Evolutionary conservation across 805 yeast species (phyloP).

Genomic region (Barnettozyma sucrosica): DNA sequence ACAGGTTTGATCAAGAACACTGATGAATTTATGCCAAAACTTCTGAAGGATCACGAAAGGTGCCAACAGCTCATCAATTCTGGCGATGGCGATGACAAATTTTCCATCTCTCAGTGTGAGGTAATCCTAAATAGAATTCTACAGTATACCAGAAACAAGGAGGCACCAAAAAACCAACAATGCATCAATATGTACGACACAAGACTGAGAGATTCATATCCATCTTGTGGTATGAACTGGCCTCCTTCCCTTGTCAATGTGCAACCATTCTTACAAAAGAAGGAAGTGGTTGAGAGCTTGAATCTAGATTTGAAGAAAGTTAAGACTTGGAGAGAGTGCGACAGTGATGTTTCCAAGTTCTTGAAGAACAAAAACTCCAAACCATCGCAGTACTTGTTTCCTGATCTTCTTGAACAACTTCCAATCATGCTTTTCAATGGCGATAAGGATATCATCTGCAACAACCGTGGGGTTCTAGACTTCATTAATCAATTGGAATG

Average conservation of each 20-base stretch:
- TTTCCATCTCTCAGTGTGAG: slow-evolving; percentile 41
- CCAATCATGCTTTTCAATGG: slow-evolving; percentile 80
- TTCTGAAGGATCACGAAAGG: slow-evolving; percentile 46
- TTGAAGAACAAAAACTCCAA: slow-evolving; percentile 47
- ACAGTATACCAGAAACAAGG: slow-evolving; percentile 27
- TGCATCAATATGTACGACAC: slow-evolving; percentile 86
- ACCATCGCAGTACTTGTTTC: slow-evolving; percentile 65
- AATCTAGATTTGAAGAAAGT: slow-evolving; percentile 40
- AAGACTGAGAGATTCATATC: slow-evolving; percentile 62
- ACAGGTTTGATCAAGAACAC: slow-evolving; percentile 45
- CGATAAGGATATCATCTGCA: slow-evolving; percentile 84
- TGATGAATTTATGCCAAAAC: slow-evolving; percentile 33
- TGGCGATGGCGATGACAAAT: slow-evolving; percentile 19
- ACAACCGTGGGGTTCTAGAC: slow-evolving; percentile 66
- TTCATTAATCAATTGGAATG: slow-evolving; percentile 58
- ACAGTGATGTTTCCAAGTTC: slow-evolving; percentile 44
- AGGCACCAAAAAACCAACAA: slow-evolving; percentile 33
- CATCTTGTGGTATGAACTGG: slow-evolving; percentile 92
- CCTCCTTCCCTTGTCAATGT: slow-evolving; percentile 60
- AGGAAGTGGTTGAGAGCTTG: slow-evolving; percentile 44
- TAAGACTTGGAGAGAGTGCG: slow-evolving; percentile 73
- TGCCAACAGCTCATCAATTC: slow-evolving; percentile 53
- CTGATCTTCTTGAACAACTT: slow-evolving; percentile 48
- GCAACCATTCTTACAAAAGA: slow-evolving; percentile 44
- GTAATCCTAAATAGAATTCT: slow-evolving; percentile 28